phyloP scores from a whole-genome alignment of 2,329 filamentous ascomycete species.

The Hymenoscyphus repandus region DNA sequence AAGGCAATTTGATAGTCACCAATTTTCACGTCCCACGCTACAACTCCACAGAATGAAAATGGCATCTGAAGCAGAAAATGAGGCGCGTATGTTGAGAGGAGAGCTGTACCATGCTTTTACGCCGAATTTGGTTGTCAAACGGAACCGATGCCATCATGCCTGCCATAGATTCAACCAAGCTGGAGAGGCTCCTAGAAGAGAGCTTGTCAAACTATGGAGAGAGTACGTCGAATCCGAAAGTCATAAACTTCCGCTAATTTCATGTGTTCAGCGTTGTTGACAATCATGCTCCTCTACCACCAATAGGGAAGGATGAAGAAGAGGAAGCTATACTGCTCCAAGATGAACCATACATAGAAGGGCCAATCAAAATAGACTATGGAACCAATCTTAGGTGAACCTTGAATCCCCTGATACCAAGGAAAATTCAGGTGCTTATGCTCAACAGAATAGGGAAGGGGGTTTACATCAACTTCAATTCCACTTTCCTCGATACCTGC shows the following conservation, averaged over 20 bases:
- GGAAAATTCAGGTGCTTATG: constrained; percentile 6
- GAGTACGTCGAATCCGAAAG: constrained; percentile 48
- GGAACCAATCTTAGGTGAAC: constrained; percentile 62
- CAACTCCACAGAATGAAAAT: not conserved
- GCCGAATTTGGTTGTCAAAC: constrained; percentile 58
- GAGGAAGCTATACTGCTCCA: constrained; percentile 62
- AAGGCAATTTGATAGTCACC: not conserved
- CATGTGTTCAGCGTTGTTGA: constrained; percentile 38
- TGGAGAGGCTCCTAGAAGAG: constrained; percentile 54
- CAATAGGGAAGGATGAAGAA: constrained; percentile 47
- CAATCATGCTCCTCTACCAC: constrained; percentile 60
- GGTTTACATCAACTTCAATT: constrained; percentile 73
- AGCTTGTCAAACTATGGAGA: constrained; percentile 62
- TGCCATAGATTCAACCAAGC: constrained; percentile 59
- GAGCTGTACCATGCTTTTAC: constrained; percentile 73
- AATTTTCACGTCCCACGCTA: not conserved
- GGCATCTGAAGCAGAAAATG: constrained; percentile 43
- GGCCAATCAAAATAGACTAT: constrained; percentile 69
- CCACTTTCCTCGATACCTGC: constrained; percentile 72
- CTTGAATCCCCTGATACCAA: not conserved
- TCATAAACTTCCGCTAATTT: constrained; percentile 9
- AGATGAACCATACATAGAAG: constrained; percentile 63
- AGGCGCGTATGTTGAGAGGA: constrained; percentile 54
- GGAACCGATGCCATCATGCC: constrained; percentile 57
- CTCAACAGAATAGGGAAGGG: constrained; percentile 53